Evolutionary conservation across 345 rosid genomes (phyloP).

Genomic region (Pugionium dolabratum): DNA sequence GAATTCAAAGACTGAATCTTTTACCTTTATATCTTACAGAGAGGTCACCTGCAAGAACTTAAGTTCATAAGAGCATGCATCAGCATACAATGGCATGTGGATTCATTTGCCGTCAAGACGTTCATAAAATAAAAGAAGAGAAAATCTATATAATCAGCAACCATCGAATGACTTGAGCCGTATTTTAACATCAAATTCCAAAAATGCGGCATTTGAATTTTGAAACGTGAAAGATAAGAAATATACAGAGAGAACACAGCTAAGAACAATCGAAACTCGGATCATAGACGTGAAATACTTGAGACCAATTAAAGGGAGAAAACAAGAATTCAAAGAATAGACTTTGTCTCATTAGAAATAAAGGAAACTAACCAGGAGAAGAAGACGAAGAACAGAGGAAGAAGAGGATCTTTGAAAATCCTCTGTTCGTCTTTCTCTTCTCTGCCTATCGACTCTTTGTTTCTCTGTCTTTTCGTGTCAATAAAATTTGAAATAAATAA

Average conservation of each 20-base stretch:
- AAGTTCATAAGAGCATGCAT: slow-evolving; percentile 21
- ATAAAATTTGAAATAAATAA: background rate
- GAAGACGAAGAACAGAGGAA: slow-evolving; percentile 33
- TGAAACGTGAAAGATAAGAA: slow-evolving; percentile 33
- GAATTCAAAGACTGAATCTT: background rate
- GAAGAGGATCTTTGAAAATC: slow-evolving; percentile 40
- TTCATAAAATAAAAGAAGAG: background rate
- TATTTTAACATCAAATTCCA: slow-evolving; percentile 10
- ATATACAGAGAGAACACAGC: background rate
- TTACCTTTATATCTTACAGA: slow-evolving; percentile 18
- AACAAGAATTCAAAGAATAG: background rate
- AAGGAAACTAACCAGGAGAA: slow-evolving; percentile 29
- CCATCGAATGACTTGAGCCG: slow-evolving; percentile 6
- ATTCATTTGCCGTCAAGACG: slow-evolving; percentile 39
- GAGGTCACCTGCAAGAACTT: slow-evolving; percentile 29
- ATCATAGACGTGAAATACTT: slow-evolving; percentile 5
- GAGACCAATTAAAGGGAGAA: background rate
- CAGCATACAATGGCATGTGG: slow-evolving; percentile 28
- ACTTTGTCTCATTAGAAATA: background rate
- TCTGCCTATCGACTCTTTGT: slow-evolving; percentile 19
- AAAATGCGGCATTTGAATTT: slow-evolving; percentile 20
- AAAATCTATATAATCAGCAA: background rate
- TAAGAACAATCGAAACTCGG: slow-evolving; percentile 17
- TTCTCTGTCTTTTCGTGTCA: slow-evolving; percentile 35
- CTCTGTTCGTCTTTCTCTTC: slow-evolving; percentile 36